Percentiles rank a stretch among this genome's conserved stretches.
These are phyloP conservation scores for Luffa aegyptiaca DNA, from an alignment of 306 rosid species.

Conservation along the genomic window DNA sequence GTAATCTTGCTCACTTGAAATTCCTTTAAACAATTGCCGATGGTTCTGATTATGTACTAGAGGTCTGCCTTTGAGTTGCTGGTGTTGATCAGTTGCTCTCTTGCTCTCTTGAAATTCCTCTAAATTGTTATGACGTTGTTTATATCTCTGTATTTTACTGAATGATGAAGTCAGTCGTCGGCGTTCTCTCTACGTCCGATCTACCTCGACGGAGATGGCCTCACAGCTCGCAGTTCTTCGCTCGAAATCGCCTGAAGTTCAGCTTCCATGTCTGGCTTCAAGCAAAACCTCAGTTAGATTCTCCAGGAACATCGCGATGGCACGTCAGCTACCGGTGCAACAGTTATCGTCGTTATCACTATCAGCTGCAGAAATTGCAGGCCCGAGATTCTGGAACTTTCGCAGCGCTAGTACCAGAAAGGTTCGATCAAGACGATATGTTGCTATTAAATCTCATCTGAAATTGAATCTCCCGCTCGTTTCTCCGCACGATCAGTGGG, in stretches of 20 bases:
- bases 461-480: conserved; percentile 36
- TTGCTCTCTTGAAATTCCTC: too few relatives aligned
- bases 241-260: conserved; percentile 6
- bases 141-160: background rate
- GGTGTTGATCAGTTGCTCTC: too few relatives aligned
- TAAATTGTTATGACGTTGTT: background rate
- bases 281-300: conserved; percentile 9
- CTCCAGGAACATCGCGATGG: background rate
- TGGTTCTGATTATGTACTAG: too few relatives aligned
- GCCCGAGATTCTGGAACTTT: background rate
- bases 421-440: background rate
- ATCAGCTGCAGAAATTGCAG: background rate
- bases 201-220: conserved; percentile 17
- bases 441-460: conserved; percentile 22
- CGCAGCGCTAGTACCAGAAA: background rate
- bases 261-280: conserved; percentile 9
- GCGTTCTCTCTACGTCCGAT: background rate
- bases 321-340: background rate
- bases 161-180: background rate
- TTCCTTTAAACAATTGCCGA: too few relatives aligned
- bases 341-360: background rate
- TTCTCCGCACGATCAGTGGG: conserved; percentile 61
- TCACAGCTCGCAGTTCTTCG: background rate
- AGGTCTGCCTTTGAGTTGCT: too few relatives aligned
- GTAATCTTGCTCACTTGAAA: too few relatives aligned